Evolutionary conservation across 2,329 filamentous ascomycete species (phyloP).

Genomic region (Periconia macrospinosa): DNA sequence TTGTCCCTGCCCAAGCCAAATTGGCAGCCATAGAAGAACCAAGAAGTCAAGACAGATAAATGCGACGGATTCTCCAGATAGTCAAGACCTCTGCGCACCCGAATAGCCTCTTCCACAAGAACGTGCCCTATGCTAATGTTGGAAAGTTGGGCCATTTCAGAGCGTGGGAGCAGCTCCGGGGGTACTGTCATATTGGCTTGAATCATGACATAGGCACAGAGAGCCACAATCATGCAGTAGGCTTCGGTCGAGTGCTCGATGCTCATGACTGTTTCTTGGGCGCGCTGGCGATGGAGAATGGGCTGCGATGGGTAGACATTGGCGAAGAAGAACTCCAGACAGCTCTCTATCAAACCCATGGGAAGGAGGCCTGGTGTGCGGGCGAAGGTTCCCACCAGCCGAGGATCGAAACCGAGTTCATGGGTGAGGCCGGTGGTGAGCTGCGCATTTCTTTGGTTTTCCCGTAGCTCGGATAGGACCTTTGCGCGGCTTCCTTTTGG

Average conservation of each 20-base stretch:
- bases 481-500: constrained; percentile 65
- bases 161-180: constrained; percentile 51
- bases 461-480: constrained; percentile 64
- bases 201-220: constrained; percentile 55
- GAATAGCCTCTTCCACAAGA: constrained; percentile 61
- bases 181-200: constrained; percentile 51
- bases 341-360: constrained; percentile 54
- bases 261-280: constrained; percentile 57
- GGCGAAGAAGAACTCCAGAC: constrained; percentile 64
- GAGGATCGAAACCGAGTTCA: constrained; percentile 44
- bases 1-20: constrained; percentile 64
- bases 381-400: constrained; percentile 47
- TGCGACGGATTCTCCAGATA: constrained; percentile 60
- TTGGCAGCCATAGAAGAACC: constrained; percentile 63
- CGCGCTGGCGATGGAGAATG: constrained; percentile 55
- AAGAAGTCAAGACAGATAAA: constrained; percentile 63
- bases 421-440: constrained; percentile 45
- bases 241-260: constrained; percentile 58
- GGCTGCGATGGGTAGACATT: constrained; percentile 68
- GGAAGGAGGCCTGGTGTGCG: constrained; percentile 53
- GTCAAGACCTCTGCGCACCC: constrained; percentile 59
- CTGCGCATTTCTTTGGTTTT: constrained; percentile 51
- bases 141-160: constrained; percentile 45
- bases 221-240: constrained; percentile 58
- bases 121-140: constrained; percentile 54